A percentile compares a stretch with the other conserved stretches of the same genome.
Evolutionary conservation across 1,284 basidiomycete genomes (phyloP).

Genomic region (Tilletia indica): DNA sequence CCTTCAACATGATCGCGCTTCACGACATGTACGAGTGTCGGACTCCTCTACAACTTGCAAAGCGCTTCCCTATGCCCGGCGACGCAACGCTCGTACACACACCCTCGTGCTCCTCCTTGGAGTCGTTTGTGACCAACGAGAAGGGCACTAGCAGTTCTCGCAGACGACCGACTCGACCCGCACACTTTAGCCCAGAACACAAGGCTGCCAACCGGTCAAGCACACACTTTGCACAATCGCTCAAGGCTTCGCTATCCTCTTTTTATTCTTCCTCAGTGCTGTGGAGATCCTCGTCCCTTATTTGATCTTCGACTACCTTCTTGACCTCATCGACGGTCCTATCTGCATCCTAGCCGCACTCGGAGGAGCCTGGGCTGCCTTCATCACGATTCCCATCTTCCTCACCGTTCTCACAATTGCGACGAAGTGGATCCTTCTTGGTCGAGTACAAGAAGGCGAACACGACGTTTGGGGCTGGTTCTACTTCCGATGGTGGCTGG

Average conservation of each 20-base stretch:
- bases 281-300: constrained; percentile 21
- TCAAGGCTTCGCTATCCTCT: constrained; percentile 17
- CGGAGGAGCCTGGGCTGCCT: constrained; percentile 15
- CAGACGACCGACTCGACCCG: too few species aligned
- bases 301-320: constrained; percentile 20
- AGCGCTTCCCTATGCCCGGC: constrained; percentile 5
- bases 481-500: constrained; percentile 23
- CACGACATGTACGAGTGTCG: constrained; percentile 22
- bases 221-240: constrained; percentile 18
- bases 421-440: constrained; percentile 21
- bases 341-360: constrained; percentile 10
- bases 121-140: neutral
- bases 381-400: constrained; percentile 17
- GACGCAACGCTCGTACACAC: too few species aligned
- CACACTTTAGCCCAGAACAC: constrained; percentile 4
- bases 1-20: constrained; percentile 18
- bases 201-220: constrained; percentile 14
- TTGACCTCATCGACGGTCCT: neutral
- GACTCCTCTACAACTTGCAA: constrained; percentile 15
- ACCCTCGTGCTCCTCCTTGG: neutral
- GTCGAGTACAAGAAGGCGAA: constrained; percentile 17
- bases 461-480: constrained; percentile 20
- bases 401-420: constrained; percentile 4
- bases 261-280: constrained; percentile 21
- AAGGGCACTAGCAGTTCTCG: too few species aligned